These are phyloP conservation scores for Penicillium aurantiogriseum DNA, from an alignment of 2,329 filamentous ascomycete genomes.

Conservation along the genomic window DNA sequence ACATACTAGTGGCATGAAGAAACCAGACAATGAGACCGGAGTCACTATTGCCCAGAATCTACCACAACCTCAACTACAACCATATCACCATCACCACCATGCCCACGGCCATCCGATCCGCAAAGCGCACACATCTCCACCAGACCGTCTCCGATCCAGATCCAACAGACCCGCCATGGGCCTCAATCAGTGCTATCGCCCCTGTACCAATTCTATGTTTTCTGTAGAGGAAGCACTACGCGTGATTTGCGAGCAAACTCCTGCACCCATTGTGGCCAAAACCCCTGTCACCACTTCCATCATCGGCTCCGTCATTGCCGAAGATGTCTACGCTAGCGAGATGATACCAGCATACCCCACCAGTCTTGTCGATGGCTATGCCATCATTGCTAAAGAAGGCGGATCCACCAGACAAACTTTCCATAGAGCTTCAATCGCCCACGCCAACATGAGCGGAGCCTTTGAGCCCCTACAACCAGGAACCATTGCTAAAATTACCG, in stretches of 20 bases:
- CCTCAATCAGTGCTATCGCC: not conserved
- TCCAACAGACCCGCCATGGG: not conserved
- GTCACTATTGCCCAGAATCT: not conserved
- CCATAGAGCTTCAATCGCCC: constrained; percentile 58
- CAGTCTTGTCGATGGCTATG: constrained; percentile 95
- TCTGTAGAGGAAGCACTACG: constrained; percentile 74
- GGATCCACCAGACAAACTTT: constrained; percentile 81
- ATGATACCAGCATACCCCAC: constrained; percentile 87
- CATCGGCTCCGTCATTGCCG: constrained; percentile 73
- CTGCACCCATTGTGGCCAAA: constrained; percentile 56
- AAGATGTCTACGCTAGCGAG: constrained; percentile 76
- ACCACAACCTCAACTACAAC: not conserved
- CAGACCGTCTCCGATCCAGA: constrained; percentile 51
- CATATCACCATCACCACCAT: not conserved
- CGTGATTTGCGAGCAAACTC: constrained; percentile 68
- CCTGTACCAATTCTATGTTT: constrained; percentile 53
- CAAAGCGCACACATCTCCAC: constrained; percentile 53
- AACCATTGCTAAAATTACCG: constrained; percentile 84
- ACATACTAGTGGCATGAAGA: not conserved
- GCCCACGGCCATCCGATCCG: not conserved
- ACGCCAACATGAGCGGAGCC: constrained; percentile 66
- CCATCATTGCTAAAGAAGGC: constrained; percentile 79
- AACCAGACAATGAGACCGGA: not conserved
- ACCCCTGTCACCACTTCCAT: constrained; percentile 62
- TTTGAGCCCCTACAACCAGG: constrained; percentile 62